Evolutionary conservation across 106 monocot species (phyloP).

Genomic region (Dioscorea zingiberensis): DNA sequence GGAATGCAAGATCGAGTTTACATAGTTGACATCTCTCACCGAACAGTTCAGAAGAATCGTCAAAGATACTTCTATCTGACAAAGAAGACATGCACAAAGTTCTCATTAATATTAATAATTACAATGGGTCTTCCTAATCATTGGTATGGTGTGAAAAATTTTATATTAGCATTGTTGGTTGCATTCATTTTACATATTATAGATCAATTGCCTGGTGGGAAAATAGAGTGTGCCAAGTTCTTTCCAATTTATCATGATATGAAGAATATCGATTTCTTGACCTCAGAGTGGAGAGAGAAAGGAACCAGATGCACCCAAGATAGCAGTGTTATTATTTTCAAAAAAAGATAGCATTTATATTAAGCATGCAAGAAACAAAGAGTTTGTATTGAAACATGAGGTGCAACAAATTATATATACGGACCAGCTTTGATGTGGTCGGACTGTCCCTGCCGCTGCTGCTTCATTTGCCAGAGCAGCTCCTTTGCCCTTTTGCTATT

Average conservation of each 20-base stretch:
- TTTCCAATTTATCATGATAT: background rate
- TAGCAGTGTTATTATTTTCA: too few relatives aligned
- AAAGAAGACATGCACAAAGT: background rate
- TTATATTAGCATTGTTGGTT: background rate
- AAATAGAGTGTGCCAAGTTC: background rate
- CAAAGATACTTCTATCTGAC: conserved; percentile 1
- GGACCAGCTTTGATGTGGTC: too few relatives aligned
- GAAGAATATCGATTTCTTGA: background rate
- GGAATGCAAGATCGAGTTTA: conserved; percentile 33
- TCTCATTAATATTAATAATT: background rate
- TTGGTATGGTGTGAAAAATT: background rate
- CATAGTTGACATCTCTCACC: conserved; percentile 39
- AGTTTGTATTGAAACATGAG: too few relatives aligned
- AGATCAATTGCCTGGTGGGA: background rate
- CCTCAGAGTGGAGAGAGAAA: too few relatives aligned
- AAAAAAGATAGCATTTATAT: too few relatives aligned
- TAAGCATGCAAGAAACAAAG: too few relatives aligned
- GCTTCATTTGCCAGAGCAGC: too few relatives aligned
- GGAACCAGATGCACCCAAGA: too few relatives aligned
- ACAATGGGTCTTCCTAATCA: background rate
- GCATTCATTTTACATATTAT: background rate
- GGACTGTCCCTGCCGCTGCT: too few relatives aligned
- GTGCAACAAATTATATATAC: too few relatives aligned
- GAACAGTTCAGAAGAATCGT: conserved; percentile 2
- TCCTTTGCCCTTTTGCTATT: too few relatives aligned